Base-by-base conservation (phyloP, 768 basidiomycete genomes). In the Strobilomyces dryophilus region DNA sequence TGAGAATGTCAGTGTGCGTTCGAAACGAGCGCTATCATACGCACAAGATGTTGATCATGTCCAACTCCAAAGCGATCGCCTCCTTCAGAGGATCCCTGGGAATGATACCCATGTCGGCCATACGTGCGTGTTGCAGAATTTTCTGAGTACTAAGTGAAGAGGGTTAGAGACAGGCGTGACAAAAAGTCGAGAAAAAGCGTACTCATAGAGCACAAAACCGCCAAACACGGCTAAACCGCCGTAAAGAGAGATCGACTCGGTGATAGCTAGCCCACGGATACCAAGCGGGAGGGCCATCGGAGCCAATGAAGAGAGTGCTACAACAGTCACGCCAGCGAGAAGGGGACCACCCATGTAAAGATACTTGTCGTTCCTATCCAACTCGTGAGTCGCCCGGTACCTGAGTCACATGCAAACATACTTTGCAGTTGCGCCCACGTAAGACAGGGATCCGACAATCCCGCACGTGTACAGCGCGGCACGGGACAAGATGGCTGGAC, bases 41-140 rank as follows among this genome's bases (percentile, higher is more conserved):
- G 57, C 61, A 88, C 86, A 92, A 92, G 46, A 94, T 92, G 70
- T 94, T 93, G 65, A 95, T 82, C 81, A 92, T 87, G 63, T 92
- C 89, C 49, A 94, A 78, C 65, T 93, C 85, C 47, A 93, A 76
- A 41, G 81, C 76, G 50, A 92, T 82, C 7, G 89, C 80, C 70
- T 92, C 92, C 49, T 76, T 84, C 61, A 94, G 71, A 8, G 92
- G 84, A 68, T 95, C 92, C 29, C 78, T 75, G 42, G 79, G 74
- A 62, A 89, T 79, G 36, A 68, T 59, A 43, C 91, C 89, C 56
- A 74, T 72, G 64, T 92, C 85, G 18, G 82, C 86, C 67, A 89
- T 66, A 20, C 88, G 81, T 41, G 84, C 92, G 58, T 93, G 82
- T 24, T 82, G 75, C 53, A 93, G 66, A 34, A 92, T 89, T 68